Evolutionary conservation across 2,329 filamentous ascomycete species (phyloP), one percentile per base, ranked within the genome.

Genomic region (Catunica adiposa): DNA sequence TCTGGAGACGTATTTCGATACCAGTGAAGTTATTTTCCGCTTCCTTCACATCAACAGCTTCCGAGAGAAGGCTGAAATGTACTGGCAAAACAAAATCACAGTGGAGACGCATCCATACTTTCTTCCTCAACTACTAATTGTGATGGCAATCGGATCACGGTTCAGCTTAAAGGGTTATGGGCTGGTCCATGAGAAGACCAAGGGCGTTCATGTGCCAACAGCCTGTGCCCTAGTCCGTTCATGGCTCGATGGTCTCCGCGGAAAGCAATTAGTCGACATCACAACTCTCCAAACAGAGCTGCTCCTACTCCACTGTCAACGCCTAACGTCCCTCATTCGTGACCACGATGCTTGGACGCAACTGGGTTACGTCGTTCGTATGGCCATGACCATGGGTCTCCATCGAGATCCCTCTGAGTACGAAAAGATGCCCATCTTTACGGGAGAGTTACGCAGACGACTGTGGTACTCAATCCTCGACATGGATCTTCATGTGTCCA

Each of bases 301-400:
- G 9, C 66, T 78, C n/a, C 67, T 77, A 3, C 63, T 79, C 31
- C 73, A 77, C 59, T 74, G 75, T 1, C 70, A 72, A 60, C 67
- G 74, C 55, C 73, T 77, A 68, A 74, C 76, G 63, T 73, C 75
- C 3, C 69, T 69, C 22, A 66, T 69, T 7, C 70, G 71, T 6
- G 68, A 73, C 34, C 72, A 77, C 54, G 72, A 76, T 53, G 68
- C 72, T 0, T 79, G 76, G 76, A 70, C 71, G 14, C 73, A 77
- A 56, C 65, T 79, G n/a, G 76, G 76, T 3, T 70, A 71, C 54
- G 71, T 79, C 44, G 70, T 78, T 3, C 72, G 76, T 15, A 74
- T 76, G 67, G 76, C 75, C 29, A 79, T 79, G 75, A 74, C 72
- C 2, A 78, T 79, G 75, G 76, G 76, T 2, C 66, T 79, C 50